Evolutionary conservation across 2,329 filamentous ascomycete genomes (phyloP), one percentile per base, ranked within the genome.

Genomic region (Ophiobolus disseminans): DNA sequence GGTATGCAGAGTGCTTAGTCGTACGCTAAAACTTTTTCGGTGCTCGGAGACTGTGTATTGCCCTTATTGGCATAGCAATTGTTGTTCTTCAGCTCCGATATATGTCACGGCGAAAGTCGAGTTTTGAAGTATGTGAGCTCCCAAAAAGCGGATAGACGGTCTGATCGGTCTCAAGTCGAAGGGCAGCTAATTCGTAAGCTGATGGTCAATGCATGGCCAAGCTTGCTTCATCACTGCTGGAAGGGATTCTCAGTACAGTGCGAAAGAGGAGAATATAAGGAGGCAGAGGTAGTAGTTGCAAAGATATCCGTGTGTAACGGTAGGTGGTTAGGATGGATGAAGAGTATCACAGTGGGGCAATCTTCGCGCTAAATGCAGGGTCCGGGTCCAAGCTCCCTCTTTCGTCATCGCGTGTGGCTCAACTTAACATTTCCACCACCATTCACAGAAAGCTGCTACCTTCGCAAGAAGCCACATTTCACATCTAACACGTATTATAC

Each of bases 321-420:
- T n/a, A n/a, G n/a, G n/a, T n/a, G n/a, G n/a, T n/a, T n/a, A n/a
- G n/a, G n/a, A n/a, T n/a, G n/a, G n/a, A n/a, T n/a, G n/a, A n/a
- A n/a, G n/a, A n/a, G n/a, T n/a, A n/a, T n/a, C n/a, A n/a, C n/a
- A n/a, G n/a, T n/a, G n/a, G n/a, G n/a, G n/a, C n/a, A n/a, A n/a
- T n/a, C n/a, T n/a, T 32, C 30, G 20, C 50, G 50, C 48, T 58
- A 53, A 56, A 50, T 45, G 26, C 45, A 60, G 55, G 57, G 58
- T 57, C 51, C 54, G 53, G 19, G 28, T 43, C 36, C 42, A 36
- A 23, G 37, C 20, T 31, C 45, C 41, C 50, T 39, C 50, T 45
- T 57, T 52, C 59, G 57, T 62, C 59, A 62, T 62, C 41, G 44
- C 53, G 45, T 46, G 42, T 48, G 48, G 40, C 45, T 37, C 31